A percentile compares a stretch with the other conserved stretches of the same genome.
These are phyloP conservation scores for Gaultheria prostrata DNA, from an alignment of 148 eudicot species.

Conservation along the genomic window DNA sequence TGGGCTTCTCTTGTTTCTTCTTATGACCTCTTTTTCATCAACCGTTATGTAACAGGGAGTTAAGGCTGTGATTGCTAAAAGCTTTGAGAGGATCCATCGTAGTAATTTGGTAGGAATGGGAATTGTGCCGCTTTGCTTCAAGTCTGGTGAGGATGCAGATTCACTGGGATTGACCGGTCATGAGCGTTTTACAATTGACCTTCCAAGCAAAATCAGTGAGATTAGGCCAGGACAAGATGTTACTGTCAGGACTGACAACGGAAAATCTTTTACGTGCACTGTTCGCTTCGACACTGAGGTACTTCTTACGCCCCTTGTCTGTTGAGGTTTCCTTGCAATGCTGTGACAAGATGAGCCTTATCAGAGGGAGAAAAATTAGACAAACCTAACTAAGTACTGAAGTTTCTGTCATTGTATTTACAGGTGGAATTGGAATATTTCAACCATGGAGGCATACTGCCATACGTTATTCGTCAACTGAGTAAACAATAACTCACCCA, in stretches of 20 bases:
- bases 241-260: constrained; percentile 35
- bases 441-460: constrained; percentile 19
- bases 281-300: constrained; percentile 54
- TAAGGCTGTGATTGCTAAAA: constrained; percentile 49
- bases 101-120: constrained; percentile 57
- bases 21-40: background rate
- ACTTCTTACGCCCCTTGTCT: background rate
- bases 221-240: constrained; percentile 52
- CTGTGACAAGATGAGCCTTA: background rate
- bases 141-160: constrained; percentile 49
- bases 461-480: constrained; percentile 16
- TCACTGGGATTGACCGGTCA: constrained; percentile 47
- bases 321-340: background rate
- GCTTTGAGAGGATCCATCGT: constrained; percentile 48
- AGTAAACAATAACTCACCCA: constrained; percentile 1
- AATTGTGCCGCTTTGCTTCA: constrained; percentile 48
- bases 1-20: background rate
- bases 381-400: background rate
- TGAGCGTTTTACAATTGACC: constrained; percentile 44
- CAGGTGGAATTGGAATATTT: constrained; percentile 21
- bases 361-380: background rate
- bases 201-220: constrained; percentile 38
- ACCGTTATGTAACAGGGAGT: constrained; percentile 30
- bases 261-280: constrained; percentile 47
- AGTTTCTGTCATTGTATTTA: background rate